Evolutionary conservation across 768 basidiomycete genomes (phyloP).

Genomic region (Kockovaella imperatae): DNA sequence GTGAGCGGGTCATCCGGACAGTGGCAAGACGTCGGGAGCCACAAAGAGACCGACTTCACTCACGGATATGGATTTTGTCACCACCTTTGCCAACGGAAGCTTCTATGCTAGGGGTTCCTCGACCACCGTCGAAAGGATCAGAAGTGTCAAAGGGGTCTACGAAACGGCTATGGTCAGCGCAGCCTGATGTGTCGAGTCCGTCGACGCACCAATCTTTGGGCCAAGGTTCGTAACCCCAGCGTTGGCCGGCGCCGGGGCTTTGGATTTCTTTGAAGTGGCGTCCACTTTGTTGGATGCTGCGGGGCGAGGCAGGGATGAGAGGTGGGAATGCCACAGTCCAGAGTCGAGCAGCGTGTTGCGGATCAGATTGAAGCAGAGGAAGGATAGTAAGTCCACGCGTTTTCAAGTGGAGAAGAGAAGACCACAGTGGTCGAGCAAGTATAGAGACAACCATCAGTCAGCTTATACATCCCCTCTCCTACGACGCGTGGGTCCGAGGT

Average conservation of each 20-base stretch:
- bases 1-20: neutral
- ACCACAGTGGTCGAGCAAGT: neutral
- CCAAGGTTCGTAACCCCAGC: conserved; percentile 38
- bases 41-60: no score
- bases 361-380: neutral
- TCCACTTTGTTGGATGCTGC: conserved; percentile 30
- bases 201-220: conserved; percentile 31
- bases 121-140: conserved; percentile 60
- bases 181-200: neutral
- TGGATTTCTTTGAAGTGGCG: conserved; percentile 34
- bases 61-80: conserved; percentile 47
- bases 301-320: neutral
- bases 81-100: conserved; percentile 33
- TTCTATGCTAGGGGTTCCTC: conserved; percentile 40
- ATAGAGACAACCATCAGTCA: neutral
- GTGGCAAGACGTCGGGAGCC: neutral
- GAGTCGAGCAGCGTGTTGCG: neutral
- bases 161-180: neutral
- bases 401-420: neutral
- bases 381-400: neutral
- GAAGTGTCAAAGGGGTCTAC: conserved; percentile 93
- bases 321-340: neutral
- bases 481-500: no score
- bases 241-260: conserved; percentile 18
- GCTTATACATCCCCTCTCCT: neutral